Evolutionary conservation across 768 basidiomycete genomes (phyloP).

Genomic region (Boletellus emodensis): DNA sequence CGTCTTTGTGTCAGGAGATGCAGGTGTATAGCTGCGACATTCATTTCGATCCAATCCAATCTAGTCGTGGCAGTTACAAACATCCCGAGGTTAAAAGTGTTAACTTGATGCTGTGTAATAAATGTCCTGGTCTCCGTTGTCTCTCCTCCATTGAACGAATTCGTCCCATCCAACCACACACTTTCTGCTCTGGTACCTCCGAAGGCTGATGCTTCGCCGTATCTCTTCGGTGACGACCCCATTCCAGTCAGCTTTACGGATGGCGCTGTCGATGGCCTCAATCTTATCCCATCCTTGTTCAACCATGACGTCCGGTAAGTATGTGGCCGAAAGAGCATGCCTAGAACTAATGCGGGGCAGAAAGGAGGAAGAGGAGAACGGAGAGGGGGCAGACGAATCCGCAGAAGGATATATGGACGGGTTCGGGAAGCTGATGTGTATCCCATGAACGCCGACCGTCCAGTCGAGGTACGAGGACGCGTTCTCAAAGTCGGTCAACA

Average conservation of each 20-base stretch:
- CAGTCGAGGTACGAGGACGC: conserved; percentile 86
- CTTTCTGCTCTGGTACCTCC: conserved; percentile 77
- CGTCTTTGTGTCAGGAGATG: conserved; percentile 27
- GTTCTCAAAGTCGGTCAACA: conserved; percentile 91
- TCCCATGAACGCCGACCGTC: conserved; percentile 90
- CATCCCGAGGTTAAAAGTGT: neutral
- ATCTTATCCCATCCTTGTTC: conserved; percentile 94
- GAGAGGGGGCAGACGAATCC: conserved; percentile 59
- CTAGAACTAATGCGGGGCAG: conserved; percentile 52
- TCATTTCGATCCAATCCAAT: conserved; percentile 3
- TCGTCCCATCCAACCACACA: conserved; percentile 71
- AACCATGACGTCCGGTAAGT: conserved; percentile 87
- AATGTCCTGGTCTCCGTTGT: conserved; percentile 38
- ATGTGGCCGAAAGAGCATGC: conserved; percentile 77
- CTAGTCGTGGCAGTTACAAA: conserved; percentile 5
- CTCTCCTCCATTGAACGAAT: conserved; percentile 69
- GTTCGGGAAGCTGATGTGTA: conserved; percentile 83
- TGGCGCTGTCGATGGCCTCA: conserved; percentile 87
- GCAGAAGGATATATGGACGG: conserved; percentile 54
- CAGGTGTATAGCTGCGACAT: neutral
- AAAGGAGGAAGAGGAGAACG: conserved; percentile 60
- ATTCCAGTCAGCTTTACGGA: conserved; percentile 89
- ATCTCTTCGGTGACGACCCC: conserved; percentile 80
- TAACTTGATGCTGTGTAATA: conserved; percentile 10
- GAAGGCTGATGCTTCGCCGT: conserved; percentile 68